Evolutionary conservation across 176 grass and related monocot genomes (phyloP).

Genomic region (Musa schizocarpa): DNA sequence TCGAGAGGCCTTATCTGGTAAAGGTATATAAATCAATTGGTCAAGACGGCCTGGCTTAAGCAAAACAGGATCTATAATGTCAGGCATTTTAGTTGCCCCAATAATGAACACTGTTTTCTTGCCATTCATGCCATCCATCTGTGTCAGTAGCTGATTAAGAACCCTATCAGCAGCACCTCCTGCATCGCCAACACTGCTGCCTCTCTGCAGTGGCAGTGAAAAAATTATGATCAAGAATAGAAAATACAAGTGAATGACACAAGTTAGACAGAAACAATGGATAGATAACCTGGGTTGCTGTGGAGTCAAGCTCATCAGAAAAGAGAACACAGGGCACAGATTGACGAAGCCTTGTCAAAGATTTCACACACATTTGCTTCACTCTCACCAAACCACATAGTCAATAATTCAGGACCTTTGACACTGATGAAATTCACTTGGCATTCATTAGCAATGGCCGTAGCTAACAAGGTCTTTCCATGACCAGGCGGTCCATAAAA

Average conservation of each 20-base stretch:
- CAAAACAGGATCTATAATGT: conserved; percentile 3
- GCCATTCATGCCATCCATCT: conserved; percentile 17
- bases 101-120: conserved; percentile 2
- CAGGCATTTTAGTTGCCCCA: conserved; percentile 3
- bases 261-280: not conserved
- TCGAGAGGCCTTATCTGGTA: conserved; percentile 1
- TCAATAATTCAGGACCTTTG: conserved; percentile 11
- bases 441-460: conserved; percentile 12
- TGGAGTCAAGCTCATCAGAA: conserved; percentile 10
- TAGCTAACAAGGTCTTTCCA: not conserved
- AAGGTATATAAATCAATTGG: conserved; percentile 8
- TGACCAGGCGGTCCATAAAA: conserved; percentile 10
- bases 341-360: conserved; percentile 16
- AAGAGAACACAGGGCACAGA: conserved; percentile 13
- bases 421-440: conserved; percentile 19
- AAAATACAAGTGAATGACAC: not conserved
- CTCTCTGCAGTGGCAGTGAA: not conserved
- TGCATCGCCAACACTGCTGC: conserved; percentile 14
- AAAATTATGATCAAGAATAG: not conserved
- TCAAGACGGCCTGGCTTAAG: not conserved
- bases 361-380: conserved; percentile 5
- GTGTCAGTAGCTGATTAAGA: conserved; percentile 1
- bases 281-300: conserved; percentile 13
- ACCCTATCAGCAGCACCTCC: conserved; percentile 20
- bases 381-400: conserved; percentile 20